phyloP scores from a whole-genome alignment of 2,329 filamentous ascomycete genomes.

The Huntiella bhutanensis region DNA sequence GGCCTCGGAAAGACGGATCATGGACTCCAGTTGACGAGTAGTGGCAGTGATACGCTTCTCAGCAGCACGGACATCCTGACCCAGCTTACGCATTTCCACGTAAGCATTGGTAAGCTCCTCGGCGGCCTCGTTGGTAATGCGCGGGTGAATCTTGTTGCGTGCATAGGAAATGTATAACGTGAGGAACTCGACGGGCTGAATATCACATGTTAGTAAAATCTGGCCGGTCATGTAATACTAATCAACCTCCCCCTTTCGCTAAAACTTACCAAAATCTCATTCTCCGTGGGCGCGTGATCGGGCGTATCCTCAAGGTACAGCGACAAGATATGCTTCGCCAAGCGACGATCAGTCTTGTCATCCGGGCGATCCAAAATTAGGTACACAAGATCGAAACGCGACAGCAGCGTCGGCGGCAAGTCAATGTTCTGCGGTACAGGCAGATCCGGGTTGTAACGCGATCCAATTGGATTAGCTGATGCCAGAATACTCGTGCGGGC shows the following conservation, averaged over 20 bases:
- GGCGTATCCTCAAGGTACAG: conserved; percentile 95
- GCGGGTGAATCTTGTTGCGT: conserved; percentile 66
- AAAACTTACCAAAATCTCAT: conserved; percentile 60
- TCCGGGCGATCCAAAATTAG: conserved; percentile 88
- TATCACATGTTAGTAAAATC: conserved; percentile 2
- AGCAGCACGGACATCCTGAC: conserved; percentile 65
- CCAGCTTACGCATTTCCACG: conserved; percentile 85
- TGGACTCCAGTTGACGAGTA: conserved; percentile 87
- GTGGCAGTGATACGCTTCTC: conserved; percentile 97
- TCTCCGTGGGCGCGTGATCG: conserved; percentile 53
- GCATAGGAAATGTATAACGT: conserved; percentile 97
- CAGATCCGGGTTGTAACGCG: conserved; percentile 89
- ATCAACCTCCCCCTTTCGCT: background rate
- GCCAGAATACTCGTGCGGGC: conserved; percentile 89
- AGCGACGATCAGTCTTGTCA: conserved; percentile 68
- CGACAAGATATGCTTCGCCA: conserved; percentile 81
- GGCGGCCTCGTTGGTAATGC: conserved; percentile 62
- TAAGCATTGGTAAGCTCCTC: conserved; percentile 72
- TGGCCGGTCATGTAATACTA: background rate
- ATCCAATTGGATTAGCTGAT: conserved; percentile 93
- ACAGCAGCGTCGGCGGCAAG: conserved; percentile 81
- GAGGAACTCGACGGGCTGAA: conserved; percentile 75
- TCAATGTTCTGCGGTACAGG: conserved; percentile 98
- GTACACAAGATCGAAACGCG: conserved; percentile 92
- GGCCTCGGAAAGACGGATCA: conserved; percentile 92